Conservation (phyloP, 441 rosid species). For the Populus hybrid region DNA sequence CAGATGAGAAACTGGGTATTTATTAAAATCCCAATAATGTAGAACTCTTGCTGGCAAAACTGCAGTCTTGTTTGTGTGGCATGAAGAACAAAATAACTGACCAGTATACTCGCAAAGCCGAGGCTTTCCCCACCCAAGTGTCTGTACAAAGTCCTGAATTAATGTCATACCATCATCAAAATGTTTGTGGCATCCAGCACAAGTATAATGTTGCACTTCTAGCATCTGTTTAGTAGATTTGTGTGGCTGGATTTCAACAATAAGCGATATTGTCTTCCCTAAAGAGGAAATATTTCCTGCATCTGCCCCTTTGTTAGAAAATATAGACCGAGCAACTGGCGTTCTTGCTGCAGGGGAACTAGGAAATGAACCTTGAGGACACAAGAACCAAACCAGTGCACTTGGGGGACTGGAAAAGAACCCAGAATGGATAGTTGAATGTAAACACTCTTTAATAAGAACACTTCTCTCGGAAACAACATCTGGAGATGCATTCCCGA, state of each 20-base stretch:
- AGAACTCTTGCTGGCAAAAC: constrained; percentile 89
- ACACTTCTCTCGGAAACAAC: constrained; percentile 82
- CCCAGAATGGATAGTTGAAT: constrained; percentile 62
- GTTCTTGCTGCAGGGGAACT: constrained; percentile 43
- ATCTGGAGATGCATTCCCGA: constrained; percentile 79
- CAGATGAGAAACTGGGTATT: constrained; percentile 82
- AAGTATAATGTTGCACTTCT: constrained; percentile 81
- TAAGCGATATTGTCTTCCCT: constrained; percentile 86
- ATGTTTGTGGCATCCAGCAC: constrained; percentile 88
- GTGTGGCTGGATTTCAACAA: constrained; percentile 64
- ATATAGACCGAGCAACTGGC: constrained; percentile 31
- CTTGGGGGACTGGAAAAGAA: constrained; percentile 54
- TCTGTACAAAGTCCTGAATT: constrained; percentile 68
- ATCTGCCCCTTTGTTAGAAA: constrained; percentile 31
- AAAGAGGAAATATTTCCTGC: constrained; percentile 43
- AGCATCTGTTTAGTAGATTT: constrained; percentile 71
- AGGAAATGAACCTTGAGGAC: constrained; percentile 58
- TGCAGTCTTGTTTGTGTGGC: constrained; percentile 81
- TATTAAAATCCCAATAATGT: constrained; percentile 88
- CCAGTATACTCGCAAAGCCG: constrained; percentile 86
- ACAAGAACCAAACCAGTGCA: constrained; percentile 70
- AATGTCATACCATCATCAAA: constrained; percentile 79
- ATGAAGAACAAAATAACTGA: constrained; percentile 83
- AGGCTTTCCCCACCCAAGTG: constrained; percentile 94
- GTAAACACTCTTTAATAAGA: constrained; percentile 81